Evolutionary conservation across 352 stramenopile genomes (phyloP).

Genomic region (Phytophthora megakarya): DNA sequence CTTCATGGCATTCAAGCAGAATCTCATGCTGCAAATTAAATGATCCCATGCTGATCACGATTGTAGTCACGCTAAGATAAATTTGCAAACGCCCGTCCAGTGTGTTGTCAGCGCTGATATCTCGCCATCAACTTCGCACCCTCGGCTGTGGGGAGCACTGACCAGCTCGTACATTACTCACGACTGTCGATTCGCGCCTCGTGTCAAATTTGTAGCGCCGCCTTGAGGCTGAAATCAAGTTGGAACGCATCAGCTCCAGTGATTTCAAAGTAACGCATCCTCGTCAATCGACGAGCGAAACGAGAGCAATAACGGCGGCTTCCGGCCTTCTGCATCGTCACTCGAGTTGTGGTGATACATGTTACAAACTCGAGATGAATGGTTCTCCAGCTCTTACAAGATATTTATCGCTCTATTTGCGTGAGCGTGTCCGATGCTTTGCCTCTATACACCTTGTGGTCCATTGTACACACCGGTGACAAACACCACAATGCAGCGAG

Average conservation of each 20-base stretch:
- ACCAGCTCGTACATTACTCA: neutral
- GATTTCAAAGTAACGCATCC: neutral
- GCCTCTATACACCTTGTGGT: neutral
- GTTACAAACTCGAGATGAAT: too few relatives aligned
- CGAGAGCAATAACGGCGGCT: neutral
- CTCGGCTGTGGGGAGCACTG: conserved; percentile 1
- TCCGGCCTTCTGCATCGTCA: neutral
- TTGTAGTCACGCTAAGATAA: neutral
- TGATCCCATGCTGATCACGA: conserved; percentile 24
- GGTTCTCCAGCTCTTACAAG: too few relatives aligned
- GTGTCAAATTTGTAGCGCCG: neutral
- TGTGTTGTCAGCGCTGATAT: conserved; percentile 13
- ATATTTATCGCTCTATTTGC: too few relatives aligned
- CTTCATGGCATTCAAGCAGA: neutral
- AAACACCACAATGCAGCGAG: neutral
- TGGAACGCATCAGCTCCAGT: neutral
- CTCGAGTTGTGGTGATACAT: too few relatives aligned
- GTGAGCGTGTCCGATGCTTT: too few relatives aligned
- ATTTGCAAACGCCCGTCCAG: neutral
- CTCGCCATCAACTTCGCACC: conserved; percentile 5
- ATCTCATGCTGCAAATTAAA: too few relatives aligned
- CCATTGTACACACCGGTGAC: neutral
- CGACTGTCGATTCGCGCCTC: neutral
- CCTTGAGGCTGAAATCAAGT: neutral
- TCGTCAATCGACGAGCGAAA: neutral